Evolutionary conservation across 2,329 filamentous ascomycete species (phyloP).

Genomic region (Fusarium subglutinans): DNA sequence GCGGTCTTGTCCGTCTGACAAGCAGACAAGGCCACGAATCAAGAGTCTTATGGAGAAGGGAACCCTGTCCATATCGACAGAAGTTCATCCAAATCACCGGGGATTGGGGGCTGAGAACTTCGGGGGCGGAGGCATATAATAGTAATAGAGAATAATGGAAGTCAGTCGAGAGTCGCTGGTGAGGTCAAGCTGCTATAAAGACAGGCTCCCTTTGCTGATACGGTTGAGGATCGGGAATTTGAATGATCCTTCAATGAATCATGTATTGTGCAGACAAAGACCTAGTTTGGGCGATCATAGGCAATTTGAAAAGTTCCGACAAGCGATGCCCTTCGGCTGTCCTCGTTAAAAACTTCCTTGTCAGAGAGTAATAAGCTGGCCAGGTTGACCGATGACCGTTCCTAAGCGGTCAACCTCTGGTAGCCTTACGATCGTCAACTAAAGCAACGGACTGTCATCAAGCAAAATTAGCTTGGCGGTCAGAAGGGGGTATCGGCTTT

Average conservation of each 20-base stretch:
- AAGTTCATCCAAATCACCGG: slow-evolving; percentile 22
- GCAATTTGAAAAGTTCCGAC: neutral
- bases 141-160: neutral
- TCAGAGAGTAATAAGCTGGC: neutral
- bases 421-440: neutral
- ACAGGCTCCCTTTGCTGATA: neutral
- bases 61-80: slow-evolving; percentile 23
- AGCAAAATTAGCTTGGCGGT: neutral
- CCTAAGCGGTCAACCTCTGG: neutral
- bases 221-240: slow-evolving; percentile 4
- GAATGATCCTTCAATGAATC: neutral
- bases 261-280: neutral
- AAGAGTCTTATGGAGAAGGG: neutral
- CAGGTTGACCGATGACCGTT: neutral
- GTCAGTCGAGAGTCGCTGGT: neutral
- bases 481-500: neutral
- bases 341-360: neutral
- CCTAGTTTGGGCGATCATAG: neutral
- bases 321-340: neutral
- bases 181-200: neutral
- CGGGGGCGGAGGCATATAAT: slow-evolving; percentile 5
- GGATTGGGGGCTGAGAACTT: slow-evolving; percentile 35
- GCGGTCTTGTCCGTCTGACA: slow-evolving; percentile 21
- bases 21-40: slow-evolving; percentile 41
- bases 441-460: neutral